Evolutionary conservation across 140 eudicot genomes (phyloP).

Genomic region (Ambrosia hybrid): DNA sequence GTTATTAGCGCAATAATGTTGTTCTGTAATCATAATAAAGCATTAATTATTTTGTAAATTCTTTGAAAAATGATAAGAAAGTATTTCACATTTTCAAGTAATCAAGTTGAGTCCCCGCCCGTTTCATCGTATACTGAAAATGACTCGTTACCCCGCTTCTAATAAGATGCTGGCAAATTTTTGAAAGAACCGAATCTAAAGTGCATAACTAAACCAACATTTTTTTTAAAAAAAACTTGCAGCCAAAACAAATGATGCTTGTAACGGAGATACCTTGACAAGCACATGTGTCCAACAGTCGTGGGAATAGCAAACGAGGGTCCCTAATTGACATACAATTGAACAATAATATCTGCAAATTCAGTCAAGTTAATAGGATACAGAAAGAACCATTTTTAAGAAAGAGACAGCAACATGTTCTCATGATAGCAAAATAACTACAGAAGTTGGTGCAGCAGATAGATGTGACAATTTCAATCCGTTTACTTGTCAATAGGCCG

Average conservation of each 20-base stretch:
- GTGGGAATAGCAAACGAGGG: conserved; percentile 90
- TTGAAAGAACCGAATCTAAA: neutral
- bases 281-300: conserved; percentile 66
- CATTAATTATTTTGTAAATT: neutral
- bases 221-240: conserved; percentile 9
- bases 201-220: conserved; percentile 6
- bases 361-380: conserved; percentile 25
- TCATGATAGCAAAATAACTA: neutral
- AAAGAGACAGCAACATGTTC: neutral
- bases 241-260: conserved; percentile 19
- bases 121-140: too few relatives aligned
- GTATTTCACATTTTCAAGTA: too few relatives aligned
- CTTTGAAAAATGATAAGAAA: neutral
- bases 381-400: conserved; percentile 2
- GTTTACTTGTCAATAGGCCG: too few relatives aligned
- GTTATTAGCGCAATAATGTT: neutral
- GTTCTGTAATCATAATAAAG: neutral
- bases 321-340: conserved; percentile 98
- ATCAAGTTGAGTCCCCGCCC: too few relatives aligned
- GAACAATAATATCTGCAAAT: conserved; percentile 84
- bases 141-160: too few relatives aligned
- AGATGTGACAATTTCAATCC: too few relatives aligned
- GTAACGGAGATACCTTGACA: conserved; percentile 53
- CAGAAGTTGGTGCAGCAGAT: too few relatives aligned
- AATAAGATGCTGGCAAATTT: too few relatives aligned